Evolutionary conservation across 805 yeast species (phyloP).

Genomic region (Lachancea nothofagi): DNA sequence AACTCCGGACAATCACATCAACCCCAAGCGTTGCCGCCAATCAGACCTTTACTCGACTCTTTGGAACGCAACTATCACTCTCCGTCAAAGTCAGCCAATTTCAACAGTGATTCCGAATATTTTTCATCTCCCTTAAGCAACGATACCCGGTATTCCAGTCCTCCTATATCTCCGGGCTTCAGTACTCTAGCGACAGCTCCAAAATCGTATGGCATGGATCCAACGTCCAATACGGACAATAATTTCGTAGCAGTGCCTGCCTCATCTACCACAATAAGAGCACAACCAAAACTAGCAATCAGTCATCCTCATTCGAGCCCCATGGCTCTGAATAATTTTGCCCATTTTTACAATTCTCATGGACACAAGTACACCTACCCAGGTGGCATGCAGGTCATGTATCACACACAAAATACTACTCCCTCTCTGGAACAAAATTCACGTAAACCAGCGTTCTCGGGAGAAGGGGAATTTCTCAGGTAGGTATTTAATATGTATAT

Average conservation of each 20-base stretch:
- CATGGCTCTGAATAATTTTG: constrained; percentile 19
- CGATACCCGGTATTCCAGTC: constrained; percentile 6
- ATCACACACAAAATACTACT: constrained; percentile 4
- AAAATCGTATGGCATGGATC: constrained; percentile 1
- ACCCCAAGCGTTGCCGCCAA: constrained; percentile 15
- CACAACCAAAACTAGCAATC: not conserved
- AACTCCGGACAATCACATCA: not conserved
- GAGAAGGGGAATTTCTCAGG: not conserved
- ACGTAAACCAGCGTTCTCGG: not conserved
- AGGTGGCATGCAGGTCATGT: constrained; percentile 12
- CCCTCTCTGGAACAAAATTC: not conserved
- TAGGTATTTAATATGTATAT: constrained; percentile 1
- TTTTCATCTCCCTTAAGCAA: constrained; percentile 1
- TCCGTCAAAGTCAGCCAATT: constrained; percentile 5
- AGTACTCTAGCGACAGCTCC: not conserved
- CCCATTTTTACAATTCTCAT: constrained; percentile 24
- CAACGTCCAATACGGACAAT: not conserved
- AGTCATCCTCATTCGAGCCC: not conserved
- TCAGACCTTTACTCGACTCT: constrained; percentile 16
- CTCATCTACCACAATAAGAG: not conserved
- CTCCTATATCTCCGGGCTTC: constrained; percentile 5
- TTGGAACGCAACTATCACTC: constrained; percentile 5
- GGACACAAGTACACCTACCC: constrained; percentile 27
- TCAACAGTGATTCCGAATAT: not conserved
- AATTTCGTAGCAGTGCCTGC: constrained; percentile 2